Evolutionary conservation across 108 stramenopile genomes (phyloP).

Genomic region (Pseudonitzschia delicatissima): DNA sequence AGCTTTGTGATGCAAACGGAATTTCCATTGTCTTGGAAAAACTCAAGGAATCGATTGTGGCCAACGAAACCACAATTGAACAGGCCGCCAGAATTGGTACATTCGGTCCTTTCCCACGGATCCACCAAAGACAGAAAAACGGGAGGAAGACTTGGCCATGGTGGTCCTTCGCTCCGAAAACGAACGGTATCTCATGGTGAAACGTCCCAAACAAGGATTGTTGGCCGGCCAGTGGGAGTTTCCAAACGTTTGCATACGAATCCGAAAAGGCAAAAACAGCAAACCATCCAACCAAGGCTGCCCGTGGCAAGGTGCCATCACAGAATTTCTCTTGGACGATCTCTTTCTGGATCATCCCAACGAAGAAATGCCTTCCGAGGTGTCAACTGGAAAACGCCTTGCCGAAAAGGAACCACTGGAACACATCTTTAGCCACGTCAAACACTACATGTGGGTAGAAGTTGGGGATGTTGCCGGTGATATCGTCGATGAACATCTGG

Average conservation of each 20-base stretch:
- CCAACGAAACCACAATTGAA: constrained; percentile 1
- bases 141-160: constrained; percentile 80
- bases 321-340: constrained; percentile 25
- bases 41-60: constrained; percentile 11
- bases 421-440: constrained; percentile 82
- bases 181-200: constrained; percentile 67
- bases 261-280: constrained; percentile 35
- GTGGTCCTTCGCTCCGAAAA: constrained; percentile 39
- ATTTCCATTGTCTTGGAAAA: constrained; percentile 5
- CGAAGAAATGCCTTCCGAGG: neutral
- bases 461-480: constrained; percentile 12
- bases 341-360: constrained; percentile 11
- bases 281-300: too few species aligned
- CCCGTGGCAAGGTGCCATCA: constrained; percentile 17
- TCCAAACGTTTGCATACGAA: constrained; percentile 54
- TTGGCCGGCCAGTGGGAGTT: constrained; percentile 90
- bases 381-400: neutral
- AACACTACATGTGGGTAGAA: constrained; percentile 75
- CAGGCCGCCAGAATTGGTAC: constrained; percentile 43
- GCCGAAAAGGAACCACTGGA: constrained; percentile 40
- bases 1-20: constrained; percentile 28
- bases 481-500: constrained; percentile 8
- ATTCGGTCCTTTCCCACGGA: constrained; percentile 60
- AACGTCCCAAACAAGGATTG: constrained; percentile 65
- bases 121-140: constrained; percentile 75